Percentiles rank a stretch among this genome's conserved stretches.
Conservation (phyloP, 768 basidiomycete genomes). For the Pulveroboletus sp. region DNA sequence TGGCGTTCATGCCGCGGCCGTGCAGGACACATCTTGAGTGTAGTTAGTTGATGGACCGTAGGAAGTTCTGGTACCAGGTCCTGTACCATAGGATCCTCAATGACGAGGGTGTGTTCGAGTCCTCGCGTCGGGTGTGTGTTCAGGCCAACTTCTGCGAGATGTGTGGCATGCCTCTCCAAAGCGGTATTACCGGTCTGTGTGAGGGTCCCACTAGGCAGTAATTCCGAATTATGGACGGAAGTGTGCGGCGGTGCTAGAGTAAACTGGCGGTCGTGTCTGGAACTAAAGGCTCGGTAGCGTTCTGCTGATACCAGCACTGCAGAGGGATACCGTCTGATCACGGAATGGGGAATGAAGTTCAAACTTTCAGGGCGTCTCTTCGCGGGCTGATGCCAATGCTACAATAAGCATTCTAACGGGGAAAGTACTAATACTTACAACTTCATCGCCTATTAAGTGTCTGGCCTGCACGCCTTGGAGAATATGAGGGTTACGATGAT, state of each 20-base stretch:
- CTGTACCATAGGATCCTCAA: not conserved
- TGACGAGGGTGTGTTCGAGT: not conserved
- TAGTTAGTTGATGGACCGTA: not conserved
- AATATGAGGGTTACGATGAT: not conserved
- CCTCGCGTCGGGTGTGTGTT: not conserved
- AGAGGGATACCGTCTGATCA: slow-evolving; percentile 22
- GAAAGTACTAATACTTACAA: slow-evolving; percentile 7
- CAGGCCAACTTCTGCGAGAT: not conserved
- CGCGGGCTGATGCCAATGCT: not conserved
- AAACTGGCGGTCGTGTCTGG: not conserved
- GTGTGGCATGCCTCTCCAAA: not conserved
- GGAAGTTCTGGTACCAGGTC: not conserved
- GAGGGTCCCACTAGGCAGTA: slow-evolving; percentile 1
- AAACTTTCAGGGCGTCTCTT: slow-evolving; percentile 20
- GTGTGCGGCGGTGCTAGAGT: not conserved
- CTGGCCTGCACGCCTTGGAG: not conserved
- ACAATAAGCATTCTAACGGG: not conserved
- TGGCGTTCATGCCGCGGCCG: slow-evolving; percentile 3
- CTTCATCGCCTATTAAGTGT: not conserved
- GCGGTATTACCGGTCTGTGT: slow-evolving; percentile 4
- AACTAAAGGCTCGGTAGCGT: not conserved
- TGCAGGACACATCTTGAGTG: not conserved
- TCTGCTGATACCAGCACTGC: not conserved
- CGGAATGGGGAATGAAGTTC: slow-evolving; percentile 26
- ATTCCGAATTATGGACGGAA: not conserved